phyloP scores from a whole-genome alignment of 495 filamentous ascomycete genomes.

The Daldinia childiae region DNA sequence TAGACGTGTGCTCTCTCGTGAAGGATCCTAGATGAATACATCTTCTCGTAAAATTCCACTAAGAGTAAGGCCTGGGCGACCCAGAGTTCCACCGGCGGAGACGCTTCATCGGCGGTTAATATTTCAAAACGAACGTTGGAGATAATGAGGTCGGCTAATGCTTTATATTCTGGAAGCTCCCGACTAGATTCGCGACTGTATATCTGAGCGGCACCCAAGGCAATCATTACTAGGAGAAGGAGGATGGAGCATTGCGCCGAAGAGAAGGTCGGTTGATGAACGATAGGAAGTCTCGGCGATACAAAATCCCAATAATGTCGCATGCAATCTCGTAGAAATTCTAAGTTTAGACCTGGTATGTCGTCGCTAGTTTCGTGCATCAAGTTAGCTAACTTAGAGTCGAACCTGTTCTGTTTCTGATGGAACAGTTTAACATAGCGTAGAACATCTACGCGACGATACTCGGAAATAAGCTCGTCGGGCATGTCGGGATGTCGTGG shows the following conservation, averaged over 20 bases:
- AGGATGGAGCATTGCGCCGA: constrained; percentile 81
- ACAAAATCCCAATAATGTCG: constrained; percentile 94
- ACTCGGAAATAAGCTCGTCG: constrained; percentile 82
- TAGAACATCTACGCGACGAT: constrained; percentile 81
- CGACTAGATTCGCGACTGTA: constrained; percentile 76
- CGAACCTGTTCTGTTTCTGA: constrained; percentile 74
- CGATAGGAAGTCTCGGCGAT: constrained; percentile 89
- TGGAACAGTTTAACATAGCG: constrained; percentile 82
- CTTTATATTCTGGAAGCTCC: constrained; percentile 73
- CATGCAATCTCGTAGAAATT: constrained; percentile 93
- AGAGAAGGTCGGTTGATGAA: constrained; percentile 92
- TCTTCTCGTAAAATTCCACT: constrained; percentile 95
- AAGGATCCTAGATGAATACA: constrained; percentile 86
- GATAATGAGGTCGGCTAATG: constrained; percentile 83
- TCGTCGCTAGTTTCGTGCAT: constrained; percentile 74
- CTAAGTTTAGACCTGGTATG: constrained; percentile 77
- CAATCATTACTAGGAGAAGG: constrained; percentile 86
- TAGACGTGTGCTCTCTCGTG: constrained; percentile 97
- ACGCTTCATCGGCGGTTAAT: constrained; percentile 84
- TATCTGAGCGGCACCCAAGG: constrained; percentile 88
- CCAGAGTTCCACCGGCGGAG: constrained; percentile 92
- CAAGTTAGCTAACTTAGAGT: constrained; percentile 74
- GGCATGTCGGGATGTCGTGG: constrained; percentile 72
- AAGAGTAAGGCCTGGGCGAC: constrained; percentile 90
- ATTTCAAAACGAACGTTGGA: constrained; percentile 87